Evolutionary conservation across 2,329 filamentous ascomycete species (phyloP).

Genomic region (Fusarium sp.): DNA sequence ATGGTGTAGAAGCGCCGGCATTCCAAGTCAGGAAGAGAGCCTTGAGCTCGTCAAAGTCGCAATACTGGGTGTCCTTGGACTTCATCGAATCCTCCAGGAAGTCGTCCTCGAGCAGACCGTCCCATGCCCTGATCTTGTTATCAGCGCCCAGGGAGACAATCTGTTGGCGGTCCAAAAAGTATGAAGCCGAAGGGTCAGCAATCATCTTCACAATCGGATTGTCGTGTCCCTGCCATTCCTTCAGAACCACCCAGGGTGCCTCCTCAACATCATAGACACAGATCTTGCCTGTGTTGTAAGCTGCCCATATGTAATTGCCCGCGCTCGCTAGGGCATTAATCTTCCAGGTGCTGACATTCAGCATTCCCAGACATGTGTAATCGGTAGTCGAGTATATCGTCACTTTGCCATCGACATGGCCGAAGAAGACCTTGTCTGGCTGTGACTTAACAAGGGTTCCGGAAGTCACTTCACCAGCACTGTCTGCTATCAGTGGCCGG

Average conservation of each 20-base stretch:
- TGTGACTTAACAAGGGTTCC: conserved; percentile 81
- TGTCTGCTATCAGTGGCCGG: conserved; percentile 75
- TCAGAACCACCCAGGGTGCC: conserved; percentile 89
- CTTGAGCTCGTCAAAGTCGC: conserved; percentile 84
- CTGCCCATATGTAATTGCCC: conserved; percentile 88
- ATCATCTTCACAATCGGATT: conserved; percentile 83
- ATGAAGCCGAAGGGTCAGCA: conserved; percentile 84
- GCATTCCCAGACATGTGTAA: conserved; percentile 80
- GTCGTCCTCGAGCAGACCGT: conserved; percentile 91
- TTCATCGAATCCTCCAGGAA: conserved; percentile 96
- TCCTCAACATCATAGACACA: conserved; percentile 89
- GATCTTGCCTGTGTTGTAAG: conserved; percentile 92
- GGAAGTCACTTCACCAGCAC: conserved; percentile 87
- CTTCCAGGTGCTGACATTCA: conserved; percentile 94
- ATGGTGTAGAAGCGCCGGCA: conserved; percentile 93
- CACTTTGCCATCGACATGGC: conserved; percentile 93
- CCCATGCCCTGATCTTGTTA: conserved; percentile 87
- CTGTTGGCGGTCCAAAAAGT: conserved; percentile 85
- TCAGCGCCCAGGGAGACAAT: conserved; percentile 90
- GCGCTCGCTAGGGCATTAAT: conserved; percentile 89
- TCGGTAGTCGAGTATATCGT: conserved; percentile 88
- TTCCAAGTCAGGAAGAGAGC: conserved; percentile 95
- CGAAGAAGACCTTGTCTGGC: conserved; percentile 85
- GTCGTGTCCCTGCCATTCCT: conserved; percentile 94
- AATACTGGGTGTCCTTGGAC: conserved; percentile 82